phyloP scores from a whole-genome alignment of 2,329 filamentous ascomycete genomes.

The Dichotomopilus funicola region DNA sequence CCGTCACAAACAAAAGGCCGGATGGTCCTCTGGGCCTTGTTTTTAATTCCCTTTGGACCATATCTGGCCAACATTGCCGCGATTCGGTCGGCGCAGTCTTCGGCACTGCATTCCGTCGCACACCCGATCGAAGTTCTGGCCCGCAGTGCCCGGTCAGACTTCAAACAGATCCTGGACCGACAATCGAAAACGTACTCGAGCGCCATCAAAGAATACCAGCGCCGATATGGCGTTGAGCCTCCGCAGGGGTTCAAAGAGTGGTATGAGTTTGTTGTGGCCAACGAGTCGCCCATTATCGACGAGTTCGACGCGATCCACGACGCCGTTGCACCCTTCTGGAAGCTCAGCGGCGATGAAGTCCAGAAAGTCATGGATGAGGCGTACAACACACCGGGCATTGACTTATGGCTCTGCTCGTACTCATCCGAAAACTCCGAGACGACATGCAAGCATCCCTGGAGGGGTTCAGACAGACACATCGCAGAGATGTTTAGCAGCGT shows the following conservation, averaged over 20 bases:
- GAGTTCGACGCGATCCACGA: slow-evolving; percentile 41
- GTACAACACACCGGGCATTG: slow-evolving; percentile 22
- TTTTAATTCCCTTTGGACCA: slow-evolving; percentile 27
- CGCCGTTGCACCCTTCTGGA: slow-evolving; percentile 36
- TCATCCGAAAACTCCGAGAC: slow-evolving; percentile 20
- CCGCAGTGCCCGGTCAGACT: slow-evolving; percentile 25
- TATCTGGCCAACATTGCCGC: slow-evolving; percentile 27
- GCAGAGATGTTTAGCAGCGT: slow-evolving; percentile 28
- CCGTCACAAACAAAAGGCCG: slow-evolving; percentile 28
- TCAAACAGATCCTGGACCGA: slow-evolving; percentile 27
- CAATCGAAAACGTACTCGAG: slow-evolving; percentile 35
- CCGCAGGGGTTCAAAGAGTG: slow-evolving; percentile 42
- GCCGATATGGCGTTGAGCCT: slow-evolving; percentile 37
- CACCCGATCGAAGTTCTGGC: slow-evolving; percentile 35
- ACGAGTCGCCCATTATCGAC: slow-evolving; percentile 42
- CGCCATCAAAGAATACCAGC: slow-evolving; percentile 37
- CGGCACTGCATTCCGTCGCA: neutral
- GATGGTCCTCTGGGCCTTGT: slow-evolving; percentile 28
- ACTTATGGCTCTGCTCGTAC: slow-evolving; percentile 34
- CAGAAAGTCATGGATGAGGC: slow-evolving; percentile 25
- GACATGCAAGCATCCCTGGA: slow-evolving; percentile 29
- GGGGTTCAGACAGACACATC: slow-evolving; percentile 31
- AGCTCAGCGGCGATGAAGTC: slow-evolving; percentile 32
- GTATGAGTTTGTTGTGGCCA: slow-evolving; percentile 36
- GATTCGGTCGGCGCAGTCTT: slow-evolving; percentile 20